These are phyloP conservation scores for Periconia macrospinosa DNA, from an alignment of 2,329 filamentous ascomycete species.

Conservation along the genomic window DNA sequence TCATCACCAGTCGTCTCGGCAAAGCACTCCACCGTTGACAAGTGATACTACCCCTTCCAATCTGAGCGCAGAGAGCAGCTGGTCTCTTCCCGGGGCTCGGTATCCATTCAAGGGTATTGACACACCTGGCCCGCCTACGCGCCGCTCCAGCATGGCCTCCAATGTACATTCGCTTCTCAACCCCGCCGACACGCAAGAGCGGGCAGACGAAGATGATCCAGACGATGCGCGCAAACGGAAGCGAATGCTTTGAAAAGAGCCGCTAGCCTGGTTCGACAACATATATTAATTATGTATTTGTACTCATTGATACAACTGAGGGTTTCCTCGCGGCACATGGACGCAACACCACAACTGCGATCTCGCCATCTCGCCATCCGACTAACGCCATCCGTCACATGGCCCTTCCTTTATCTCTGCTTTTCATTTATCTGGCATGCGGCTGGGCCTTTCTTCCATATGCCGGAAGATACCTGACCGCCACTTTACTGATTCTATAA, in stretches of 20 bases:
- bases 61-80: slow-evolving; percentile 57
- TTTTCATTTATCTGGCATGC: neutral
- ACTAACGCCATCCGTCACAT: slow-evolving; percentile 1
- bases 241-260: slow-evolving; percentile 37
- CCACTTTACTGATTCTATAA: neutral
- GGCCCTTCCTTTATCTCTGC: neutral
- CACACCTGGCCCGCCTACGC: slow-evolving; percentile 62
- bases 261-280: neutral
- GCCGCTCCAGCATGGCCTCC: slow-evolving; percentile 71
- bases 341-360: neutral
- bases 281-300: slow-evolving; percentile 15
- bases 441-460: neutral
- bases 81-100: slow-evolving; percentile 56
- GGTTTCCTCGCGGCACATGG: neutral
- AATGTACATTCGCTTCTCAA: slow-evolving; percentile 70
- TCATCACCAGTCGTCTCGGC: slow-evolving; percentile 53
- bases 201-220: slow-evolving; percentile 65
- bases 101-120: slow-evolving; percentile 54
- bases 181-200: slow-evolving; percentile 67
- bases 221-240: slow-evolving; percentile 66
- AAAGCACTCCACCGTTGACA: slow-evolving; percentile 56
- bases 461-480: neutral
- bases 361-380: neutral
- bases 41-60: slow-evolving; percentile 53
- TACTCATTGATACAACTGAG: slow-evolving; percentile 10